These are phyloP conservation scores for Porodaedalea pini DNA, from an alignment of 1,284 basidiomycete genomes.

Conservation along the genomic window DNA sequence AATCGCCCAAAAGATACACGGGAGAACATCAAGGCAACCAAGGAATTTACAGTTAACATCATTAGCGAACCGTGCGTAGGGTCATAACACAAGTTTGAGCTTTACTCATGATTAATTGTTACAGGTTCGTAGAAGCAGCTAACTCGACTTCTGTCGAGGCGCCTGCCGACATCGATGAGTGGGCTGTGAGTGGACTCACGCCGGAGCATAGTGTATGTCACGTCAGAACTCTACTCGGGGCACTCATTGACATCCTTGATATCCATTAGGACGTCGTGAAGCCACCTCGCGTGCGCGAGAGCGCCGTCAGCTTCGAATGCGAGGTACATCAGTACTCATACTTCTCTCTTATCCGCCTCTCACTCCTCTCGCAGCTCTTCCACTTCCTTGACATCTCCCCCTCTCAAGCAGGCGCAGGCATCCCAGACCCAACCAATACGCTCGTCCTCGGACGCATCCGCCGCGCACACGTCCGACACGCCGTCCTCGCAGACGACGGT, in stretches of 20 bases:
- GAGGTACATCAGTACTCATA: slow-evolving; percentile 39
- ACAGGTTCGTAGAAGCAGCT: slow-evolving; percentile 62
- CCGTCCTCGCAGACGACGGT: slow-evolving; percentile 47
- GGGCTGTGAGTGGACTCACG: slow-evolving; percentile 71
- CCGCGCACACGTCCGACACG: slow-evolving; percentile 56
- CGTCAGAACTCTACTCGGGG: slow-evolving; percentile 20
- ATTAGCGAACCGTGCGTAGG: slow-evolving; percentile 55
- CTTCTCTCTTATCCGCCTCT: not conserved
- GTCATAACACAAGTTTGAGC: not conserved
- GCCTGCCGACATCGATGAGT: slow-evolving; percentile 65
- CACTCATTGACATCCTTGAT: not conserved
- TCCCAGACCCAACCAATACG: slow-evolving; percentile 45
- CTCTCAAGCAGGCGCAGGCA: slow-evolving; percentile 34
- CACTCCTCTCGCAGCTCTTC: slow-evolving; percentile 14
- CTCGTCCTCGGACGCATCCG: slow-evolving; percentile 65
- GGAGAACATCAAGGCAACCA: slow-evolving; percentile 62
- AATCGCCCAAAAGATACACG: slow-evolving; percentile 60
- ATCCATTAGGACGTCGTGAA: slow-evolving; percentile 43
- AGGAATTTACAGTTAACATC: slow-evolving; percentile 73
- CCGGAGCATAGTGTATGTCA: slow-evolving; percentile 54
- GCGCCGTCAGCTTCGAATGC: slow-evolving; percentile 72
- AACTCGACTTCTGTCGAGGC: slow-evolving; percentile 68
- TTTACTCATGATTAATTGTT: not conserved
- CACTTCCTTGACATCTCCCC: slow-evolving; percentile 45
- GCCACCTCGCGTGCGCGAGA: slow-evolving; percentile 67